Evolutionary conservation across 2,329 filamentous ascomycete species (phyloP).

Genomic region (Aschersonia sp.): DNA sequence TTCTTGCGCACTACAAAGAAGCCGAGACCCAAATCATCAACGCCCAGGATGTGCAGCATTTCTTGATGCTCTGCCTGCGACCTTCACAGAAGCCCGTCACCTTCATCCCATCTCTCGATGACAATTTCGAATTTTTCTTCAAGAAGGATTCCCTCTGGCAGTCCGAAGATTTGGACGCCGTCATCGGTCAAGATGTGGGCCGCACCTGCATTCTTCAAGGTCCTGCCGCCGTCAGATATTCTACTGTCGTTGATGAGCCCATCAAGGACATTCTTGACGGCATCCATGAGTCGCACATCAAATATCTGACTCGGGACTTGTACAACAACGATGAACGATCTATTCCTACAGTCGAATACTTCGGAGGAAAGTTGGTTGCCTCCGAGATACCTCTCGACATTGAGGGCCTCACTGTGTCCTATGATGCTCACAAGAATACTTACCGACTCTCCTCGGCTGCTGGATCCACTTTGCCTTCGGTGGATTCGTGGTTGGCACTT

Average conservation of each 20-base stretch:
- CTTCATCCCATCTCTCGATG: constrained; percentile 88
- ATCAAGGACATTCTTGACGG: constrained; percentile 88
- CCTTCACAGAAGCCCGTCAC: constrained; percentile 91
- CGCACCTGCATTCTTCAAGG: constrained; percentile 94
- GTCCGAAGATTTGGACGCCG: constrained; percentile 90
- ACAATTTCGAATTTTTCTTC: constrained; percentile 98
- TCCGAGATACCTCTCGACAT: constrained; percentile 59
- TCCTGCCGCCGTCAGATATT: constrained; percentile 82
- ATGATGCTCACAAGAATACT: constrained; percentile 63
- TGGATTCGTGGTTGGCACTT: constrained; percentile 76
- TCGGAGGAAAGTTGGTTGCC: constrained; percentile 75
- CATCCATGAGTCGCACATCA: constrained; percentile 80
- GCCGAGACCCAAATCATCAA: constrained; percentile 87
- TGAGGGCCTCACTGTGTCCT: constrained; percentile 72
- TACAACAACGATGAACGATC: constrained; percentile 60
- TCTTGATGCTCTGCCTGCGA: constrained; percentile 81
- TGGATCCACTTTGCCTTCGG: constrained; percentile 57
- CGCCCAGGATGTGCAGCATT: constrained; percentile 95
- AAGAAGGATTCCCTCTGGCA: constrained; percentile 99
- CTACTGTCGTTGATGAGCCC: constrained; percentile 79
- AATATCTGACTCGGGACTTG: constrained; percentile 61
- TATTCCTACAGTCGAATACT: constrained; percentile 85
- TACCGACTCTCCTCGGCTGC: constrained; percentile 72
- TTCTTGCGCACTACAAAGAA: constrained; percentile 73
- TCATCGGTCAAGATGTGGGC: constrained; percentile 90